These are phyloP conservation scores for Leucaena leucocephala DNA, from an alignment of 306 rosid genomes.

Conservation along the genomic window DNA sequence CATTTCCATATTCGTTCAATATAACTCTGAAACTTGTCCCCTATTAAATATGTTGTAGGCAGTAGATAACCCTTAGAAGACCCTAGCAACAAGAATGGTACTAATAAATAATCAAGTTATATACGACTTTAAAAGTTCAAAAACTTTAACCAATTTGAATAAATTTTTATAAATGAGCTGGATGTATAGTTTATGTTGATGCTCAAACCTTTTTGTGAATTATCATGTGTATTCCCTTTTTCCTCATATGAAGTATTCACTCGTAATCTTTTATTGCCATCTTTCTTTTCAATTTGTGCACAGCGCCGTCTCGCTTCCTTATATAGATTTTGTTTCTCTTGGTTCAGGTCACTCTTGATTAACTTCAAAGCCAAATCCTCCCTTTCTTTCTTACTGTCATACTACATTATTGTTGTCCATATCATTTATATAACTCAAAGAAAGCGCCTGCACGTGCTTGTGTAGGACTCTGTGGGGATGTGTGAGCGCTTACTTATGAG, in stretches of 20 bases:
- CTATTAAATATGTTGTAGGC: background rate
- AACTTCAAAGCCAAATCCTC: background rate
- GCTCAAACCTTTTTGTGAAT: no score
- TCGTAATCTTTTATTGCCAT: background rate
- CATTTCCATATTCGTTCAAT: no score
- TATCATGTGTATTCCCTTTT: no score
- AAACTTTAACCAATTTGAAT: no score
- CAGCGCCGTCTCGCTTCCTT: background rate
- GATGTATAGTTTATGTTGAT: no score
- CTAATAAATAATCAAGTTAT: no score
- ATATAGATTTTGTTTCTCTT: background rate
- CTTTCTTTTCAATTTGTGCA: background rate
- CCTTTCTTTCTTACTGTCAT: background rate
- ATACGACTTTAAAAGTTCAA: background rate
- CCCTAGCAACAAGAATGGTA: background rate
- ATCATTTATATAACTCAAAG: background rate
- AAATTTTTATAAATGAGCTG: no score
- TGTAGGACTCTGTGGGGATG: no score
- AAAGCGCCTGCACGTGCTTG: no score
- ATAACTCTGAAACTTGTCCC: background rate
- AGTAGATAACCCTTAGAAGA: background rate
- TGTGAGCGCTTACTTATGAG: background rate
- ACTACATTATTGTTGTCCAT: background rate
- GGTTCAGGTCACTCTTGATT: background rate
- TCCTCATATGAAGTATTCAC: background rate